Conservation (phyloP, 139 green algal species). For the Desmodesmus armatus region DNA sequence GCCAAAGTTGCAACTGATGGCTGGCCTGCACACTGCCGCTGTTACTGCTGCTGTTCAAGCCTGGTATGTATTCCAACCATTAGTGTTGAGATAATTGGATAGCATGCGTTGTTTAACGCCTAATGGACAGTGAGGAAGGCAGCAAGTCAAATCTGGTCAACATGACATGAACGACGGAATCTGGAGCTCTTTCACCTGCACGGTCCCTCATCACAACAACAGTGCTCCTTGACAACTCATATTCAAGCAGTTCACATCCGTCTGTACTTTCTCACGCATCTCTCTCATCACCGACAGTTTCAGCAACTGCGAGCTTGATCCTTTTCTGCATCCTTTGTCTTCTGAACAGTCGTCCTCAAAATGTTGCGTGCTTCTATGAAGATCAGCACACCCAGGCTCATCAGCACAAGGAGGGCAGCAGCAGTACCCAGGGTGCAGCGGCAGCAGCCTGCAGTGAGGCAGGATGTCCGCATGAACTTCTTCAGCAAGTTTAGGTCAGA, state of each 20-base stretch:
- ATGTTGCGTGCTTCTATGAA: background rate
- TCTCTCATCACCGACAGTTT: no score
- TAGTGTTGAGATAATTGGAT: background rate
- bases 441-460: no score
- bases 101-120: background rate
- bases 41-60: background rate
- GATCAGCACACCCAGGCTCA: background rate
- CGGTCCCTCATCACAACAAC: no score
- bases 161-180: background rate
- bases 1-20: background rate
- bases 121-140: background rate
- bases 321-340: no score
- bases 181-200: no score
- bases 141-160: background rate
- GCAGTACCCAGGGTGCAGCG: conserved; percentile 9
- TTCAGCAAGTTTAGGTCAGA: conserved; percentile 74
- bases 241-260: no score
- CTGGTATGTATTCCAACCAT: background rate
- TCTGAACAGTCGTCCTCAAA: no score
- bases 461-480: conserved; percentile 52
- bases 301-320: no score
- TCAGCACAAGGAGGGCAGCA: background rate
- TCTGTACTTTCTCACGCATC: no score
- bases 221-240: no score
- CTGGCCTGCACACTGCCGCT: background rate